A percentile compares a stretch with the other conserved stretches of the same genome.
phyloP scores from a whole-genome alignment of 2,329 filamentous ascomycete species.

The Phialocephala sp. region DNA sequence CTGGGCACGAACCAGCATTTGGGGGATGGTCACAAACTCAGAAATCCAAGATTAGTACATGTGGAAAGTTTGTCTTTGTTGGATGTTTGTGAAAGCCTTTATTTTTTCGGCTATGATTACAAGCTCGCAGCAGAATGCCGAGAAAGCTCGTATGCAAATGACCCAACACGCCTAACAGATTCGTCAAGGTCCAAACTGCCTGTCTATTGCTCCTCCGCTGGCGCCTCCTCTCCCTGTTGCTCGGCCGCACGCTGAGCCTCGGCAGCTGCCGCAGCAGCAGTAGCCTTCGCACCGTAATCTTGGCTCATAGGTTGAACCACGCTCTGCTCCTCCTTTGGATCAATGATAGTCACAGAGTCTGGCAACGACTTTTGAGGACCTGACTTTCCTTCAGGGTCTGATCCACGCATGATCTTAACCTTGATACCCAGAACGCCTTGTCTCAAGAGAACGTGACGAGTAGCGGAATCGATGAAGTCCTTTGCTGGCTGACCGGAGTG shows the following conservation, averaged over 20 bases:
- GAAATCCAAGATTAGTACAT: conserved; percentile 21
- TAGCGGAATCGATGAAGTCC: conserved; percentile 99
- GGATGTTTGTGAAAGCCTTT: conserved; percentile 35
- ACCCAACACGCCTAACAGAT: conserved; percentile 41
- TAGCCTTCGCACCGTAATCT: conserved; percentile 96
- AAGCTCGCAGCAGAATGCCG: conserved; percentile 39
- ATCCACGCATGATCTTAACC: conserved; percentile 99
- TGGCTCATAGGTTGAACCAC: conserved; percentile 95
- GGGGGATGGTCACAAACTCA: conserved; percentile 4
- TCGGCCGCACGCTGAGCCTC: conserved; percentile 62
- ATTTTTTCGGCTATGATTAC: conserved; percentile 42
- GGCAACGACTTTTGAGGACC: conserved; percentile 97
- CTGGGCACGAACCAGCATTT: conserved; percentile 20
- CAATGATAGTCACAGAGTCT: conserved; percentile 98
- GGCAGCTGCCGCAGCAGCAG: conserved; percentile 71
- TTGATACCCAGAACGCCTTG: conserved; percentile 99
- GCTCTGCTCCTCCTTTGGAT: conserved; percentile 99
- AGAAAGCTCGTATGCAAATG: conserved; percentile 41
- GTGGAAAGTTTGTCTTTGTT: conserved; percentile 15
- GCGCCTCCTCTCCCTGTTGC: conserved; percentile 59
- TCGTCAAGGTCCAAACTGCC: conserved; percentile 33
- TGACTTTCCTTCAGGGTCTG: conserved; percentile 98
- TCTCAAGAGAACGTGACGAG: conserved; percentile 98
- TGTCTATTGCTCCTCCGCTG: conserved; percentile 45
- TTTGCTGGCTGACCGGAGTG: conserved; percentile 99